Base-by-base conservation (phyloP, 2,329 filamentous ascomycete genomes). In the Aspergillus sp. region DNA sequence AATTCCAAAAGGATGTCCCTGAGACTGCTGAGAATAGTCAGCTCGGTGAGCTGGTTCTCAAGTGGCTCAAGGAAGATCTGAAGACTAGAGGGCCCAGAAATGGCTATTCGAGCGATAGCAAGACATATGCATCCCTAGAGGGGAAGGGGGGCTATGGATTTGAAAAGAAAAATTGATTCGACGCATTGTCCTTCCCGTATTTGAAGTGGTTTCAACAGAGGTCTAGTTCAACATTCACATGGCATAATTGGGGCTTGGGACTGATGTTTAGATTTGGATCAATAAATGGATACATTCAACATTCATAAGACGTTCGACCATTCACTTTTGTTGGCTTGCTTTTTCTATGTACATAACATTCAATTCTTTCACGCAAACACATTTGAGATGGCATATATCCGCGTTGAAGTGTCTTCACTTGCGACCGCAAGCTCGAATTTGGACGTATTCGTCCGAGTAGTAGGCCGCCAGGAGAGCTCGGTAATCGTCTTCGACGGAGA, bases 21-120 rank as follows among this genome's bases (percentile, higher is more conserved):
- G 74, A 80, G 41, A 73, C 75, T 15, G 67, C 71, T 53, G 90
- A 90, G 32, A 95, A 96, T 68, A 93, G 86, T 60, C 81, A 82
- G 48, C 76, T 97, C 6, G 90, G 91, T 7, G 86, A 95, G 71
- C 70, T 98, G 53, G 93, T 97, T 25, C 73, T 98, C 57, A 77
- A 78, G 47, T 98, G 93, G 93, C 74, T 98, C 66, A 82, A 82
- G 63, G 80, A 86, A 52, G 91, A 97, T 70, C 69, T 96, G 53
- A 74, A 77, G 57, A 84, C 86, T 56, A 76, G 91, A 55, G 91
- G 91, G 0, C 90, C 90, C 3, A 76, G 91, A 43, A 86, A 71
- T 80, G 52, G 80, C 73, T 39, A 79, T 73, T 79, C 62, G 2
- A 61, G 62, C 23, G 70, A 78, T 59, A 74, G 65, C 0, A 76